Evolutionary conservation across 306 rosid species (phyloP).

Genomic region (Gynostemma pentaphyllum): DNA sequence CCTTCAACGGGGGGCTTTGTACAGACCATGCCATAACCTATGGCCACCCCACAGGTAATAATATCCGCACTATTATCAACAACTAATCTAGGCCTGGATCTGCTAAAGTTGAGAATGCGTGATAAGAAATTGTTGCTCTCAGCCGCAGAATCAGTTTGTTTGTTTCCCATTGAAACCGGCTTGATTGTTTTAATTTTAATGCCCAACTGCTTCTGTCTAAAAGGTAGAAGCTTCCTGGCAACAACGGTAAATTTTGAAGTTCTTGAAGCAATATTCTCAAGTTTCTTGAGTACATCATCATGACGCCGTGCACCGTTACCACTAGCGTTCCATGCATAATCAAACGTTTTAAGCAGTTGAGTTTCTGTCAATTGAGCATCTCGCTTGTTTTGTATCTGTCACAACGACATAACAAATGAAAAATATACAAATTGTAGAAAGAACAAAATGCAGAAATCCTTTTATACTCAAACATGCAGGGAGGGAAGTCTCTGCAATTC

Average conservation of each 20-base stretch:
- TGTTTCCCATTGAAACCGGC: constrained; percentile 21
- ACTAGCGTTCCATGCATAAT: constrained; percentile 75
- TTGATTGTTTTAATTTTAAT: constrained; percentile 44
- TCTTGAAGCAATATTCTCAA: constrained; percentile 35
- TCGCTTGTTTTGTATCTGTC: constrained; percentile 62
- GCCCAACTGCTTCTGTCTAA: constrained; percentile 52
- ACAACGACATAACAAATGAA: constrained; percentile 12
- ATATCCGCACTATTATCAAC: constrained; percentile 22
- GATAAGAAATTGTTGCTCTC: constrained; percentile 35
- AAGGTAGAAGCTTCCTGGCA: constrained; percentile 37
- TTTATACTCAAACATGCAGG: background rate
- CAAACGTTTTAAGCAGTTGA: constrained; percentile 58
- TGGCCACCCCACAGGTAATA: constrained; percentile 44
- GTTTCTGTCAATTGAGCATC: constrained; percentile 48
- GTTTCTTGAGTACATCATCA: constrained; percentile 43
- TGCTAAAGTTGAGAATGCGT: constrained; percentile 49
- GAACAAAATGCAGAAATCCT: background rate
- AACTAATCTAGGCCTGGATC: constrained; percentile 48
- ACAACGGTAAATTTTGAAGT: constrained; percentile 23
- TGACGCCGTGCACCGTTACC: constrained; percentile 48
- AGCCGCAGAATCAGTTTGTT: constrained; percentile 16
- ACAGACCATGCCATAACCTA: constrained; percentile 47
- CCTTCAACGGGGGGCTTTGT: constrained; percentile 46
- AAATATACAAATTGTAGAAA: background rate
- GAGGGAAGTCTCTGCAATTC: background rate